These are phyloP conservation scores for Mortierella sp. DNA, from an alignment of 371 early-diverging fungal species.

Conservation along the genomic window DNA sequence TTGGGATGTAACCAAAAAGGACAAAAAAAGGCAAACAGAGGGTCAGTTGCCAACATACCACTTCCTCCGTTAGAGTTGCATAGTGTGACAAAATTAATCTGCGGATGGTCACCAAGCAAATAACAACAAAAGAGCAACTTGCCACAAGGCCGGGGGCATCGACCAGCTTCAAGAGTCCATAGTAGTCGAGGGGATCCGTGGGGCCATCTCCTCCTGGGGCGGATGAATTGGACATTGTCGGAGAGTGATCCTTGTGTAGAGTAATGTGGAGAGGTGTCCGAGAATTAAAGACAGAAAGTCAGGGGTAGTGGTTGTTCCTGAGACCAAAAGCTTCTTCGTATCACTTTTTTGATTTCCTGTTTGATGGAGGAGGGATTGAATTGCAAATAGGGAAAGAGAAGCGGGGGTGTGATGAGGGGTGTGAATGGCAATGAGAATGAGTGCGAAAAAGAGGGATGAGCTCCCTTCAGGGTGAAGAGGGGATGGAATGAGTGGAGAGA, in stretches of 20 bases:
- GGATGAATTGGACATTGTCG: slow-evolving; percentile 5
- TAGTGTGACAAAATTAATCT: not conserved
- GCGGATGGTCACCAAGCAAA: not conserved
- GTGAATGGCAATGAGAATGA: not conserved
- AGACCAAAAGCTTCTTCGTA: not conserved
- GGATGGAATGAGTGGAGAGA: not conserved
- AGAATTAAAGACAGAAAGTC: not conserved
- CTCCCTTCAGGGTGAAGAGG: not conserved
- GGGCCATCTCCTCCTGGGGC: not conserved
- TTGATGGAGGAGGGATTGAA: too few species aligned
- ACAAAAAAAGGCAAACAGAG: not conserved
- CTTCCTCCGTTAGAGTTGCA: not conserved
- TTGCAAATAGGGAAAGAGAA: not conserved
- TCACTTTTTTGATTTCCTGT: not conserved
- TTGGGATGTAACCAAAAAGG: not conserved
- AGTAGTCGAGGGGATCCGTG: slow-evolving; percentile 54
- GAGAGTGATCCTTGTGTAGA: not conserved
- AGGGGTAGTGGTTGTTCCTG: not conserved
- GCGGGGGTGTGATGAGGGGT: not conserved
- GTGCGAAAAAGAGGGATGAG: not conserved
- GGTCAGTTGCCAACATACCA: slow-evolving; percentile 3
- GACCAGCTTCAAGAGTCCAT: slow-evolving; percentile 39
- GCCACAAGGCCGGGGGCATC: slow-evolving; percentile 49
- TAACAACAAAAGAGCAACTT: slow-evolving; percentile 10
- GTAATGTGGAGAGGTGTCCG: not conserved